Base-by-base conservation (phyloP, 805 yeast genomes). In the Nakazawaea siamensis region DNA sequence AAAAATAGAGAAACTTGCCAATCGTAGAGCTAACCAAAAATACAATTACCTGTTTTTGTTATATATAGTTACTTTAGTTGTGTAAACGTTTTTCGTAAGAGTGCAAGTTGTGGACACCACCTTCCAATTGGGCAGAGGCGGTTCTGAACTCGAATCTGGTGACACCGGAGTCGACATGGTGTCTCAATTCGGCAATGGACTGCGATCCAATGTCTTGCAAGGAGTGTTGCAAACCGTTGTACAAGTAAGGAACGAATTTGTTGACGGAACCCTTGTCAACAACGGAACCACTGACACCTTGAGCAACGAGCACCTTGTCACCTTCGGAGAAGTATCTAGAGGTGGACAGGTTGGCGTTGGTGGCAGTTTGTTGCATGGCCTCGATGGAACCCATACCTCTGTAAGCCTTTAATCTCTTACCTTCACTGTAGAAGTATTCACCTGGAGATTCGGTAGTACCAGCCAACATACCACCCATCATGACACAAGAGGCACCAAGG, bases 371-470 rank as follows among this genome's bases (percentile, higher is more conserved):
- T 73, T 88, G 90, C 97, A 90, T 90, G 48, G 98, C 98, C 62
- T 90, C 98, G 52, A 92, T 80, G 27, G 97, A 90, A 52, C 98
- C 98, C 98, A 92, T 92, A 69, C 98, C 98, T 69, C 98, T 81
- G 76, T 92, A 92, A 42, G 86, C 65, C 76, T 92, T 92, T 63
- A 92, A 77, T 68, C 98, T 83, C 73, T 92, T 80, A 58, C 98
- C 98, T 57, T 92, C 98, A 58, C 94, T 78, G 81, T 80, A 92
- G 69, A 84, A 92, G 72, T 88, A 92, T 54, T 84, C 88, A 66
- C 98, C 98, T 52, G 98, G 98, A 43, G 97, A 81, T 70, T 92
- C 98, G 43, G 92, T 66, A 41, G 98, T 92, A 68, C 98, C 98
- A 43, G 98, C 98, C 54, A 92, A 73, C 76, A 92, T 80, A 67